Conservation (phyloP, 352 stramenopile species). For the Thraustochytrium aureum region DNA sequence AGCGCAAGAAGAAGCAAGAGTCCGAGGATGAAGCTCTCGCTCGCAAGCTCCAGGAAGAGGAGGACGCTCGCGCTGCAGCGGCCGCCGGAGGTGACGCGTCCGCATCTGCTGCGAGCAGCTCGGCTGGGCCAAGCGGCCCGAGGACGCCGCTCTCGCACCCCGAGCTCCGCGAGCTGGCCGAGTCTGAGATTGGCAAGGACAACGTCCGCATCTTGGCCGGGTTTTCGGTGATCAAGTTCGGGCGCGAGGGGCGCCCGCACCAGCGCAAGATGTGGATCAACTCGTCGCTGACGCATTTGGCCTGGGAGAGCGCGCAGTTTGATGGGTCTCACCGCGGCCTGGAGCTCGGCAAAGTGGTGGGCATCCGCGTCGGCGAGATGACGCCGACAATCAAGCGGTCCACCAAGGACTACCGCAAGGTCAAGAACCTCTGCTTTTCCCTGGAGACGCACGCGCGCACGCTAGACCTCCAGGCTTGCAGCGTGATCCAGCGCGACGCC, state of each 20-base stretch:
- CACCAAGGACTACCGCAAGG: constrained; percentile 51
- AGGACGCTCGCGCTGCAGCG: constrained; percentile 21
- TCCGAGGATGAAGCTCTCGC: constrained; percentile 42
- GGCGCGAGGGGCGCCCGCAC: constrained; percentile 46
- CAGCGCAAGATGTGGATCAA: constrained; percentile 56
- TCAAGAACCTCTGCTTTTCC: constrained; percentile 45
- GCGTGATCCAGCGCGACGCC: constrained; percentile 52
- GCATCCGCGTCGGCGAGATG: constrained; percentile 53
- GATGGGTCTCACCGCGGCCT: constrained; percentile 47
- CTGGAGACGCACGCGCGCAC: constrained; percentile 48
- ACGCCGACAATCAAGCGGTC: constrained; percentile 35
- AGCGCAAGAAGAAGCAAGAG: constrained; percentile 52
- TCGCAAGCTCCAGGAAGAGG: constrained; percentile 46
- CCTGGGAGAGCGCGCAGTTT: constrained; percentile 54
- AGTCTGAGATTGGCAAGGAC: constrained; percentile 54
- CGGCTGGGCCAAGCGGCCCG: not conserved
- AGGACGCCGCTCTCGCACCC: constrained; percentile 27
- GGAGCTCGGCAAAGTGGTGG: constrained; percentile 46
- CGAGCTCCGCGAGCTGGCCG: constrained; percentile 50
- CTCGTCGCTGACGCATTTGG: constrained; percentile 40
- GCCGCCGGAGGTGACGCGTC: not conserved
- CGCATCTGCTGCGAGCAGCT: not conserved
- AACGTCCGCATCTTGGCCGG: constrained; percentile 50
- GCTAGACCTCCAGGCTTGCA: constrained; percentile 51
- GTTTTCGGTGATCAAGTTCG: constrained; percentile 54